Base-by-base conservation (phyloP, 148 eudicot species). In the Cornus suecica region DNA sequence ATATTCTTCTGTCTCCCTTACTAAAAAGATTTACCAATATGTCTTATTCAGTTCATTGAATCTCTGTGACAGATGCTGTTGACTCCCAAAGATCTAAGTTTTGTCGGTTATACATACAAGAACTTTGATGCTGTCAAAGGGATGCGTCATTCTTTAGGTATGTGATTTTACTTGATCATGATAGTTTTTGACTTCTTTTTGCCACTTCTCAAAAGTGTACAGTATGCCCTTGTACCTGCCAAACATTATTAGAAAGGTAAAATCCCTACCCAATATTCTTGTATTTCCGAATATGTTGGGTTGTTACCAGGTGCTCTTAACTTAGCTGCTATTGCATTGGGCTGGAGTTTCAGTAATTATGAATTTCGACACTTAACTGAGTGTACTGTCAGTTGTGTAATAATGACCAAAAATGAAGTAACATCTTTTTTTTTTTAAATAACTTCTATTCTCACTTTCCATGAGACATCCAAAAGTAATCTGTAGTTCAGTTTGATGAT, bases 91-190 rank as follows among this genome's bases (percentile, higher is more conserved):
- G 93, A 90, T 66, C 75, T 90, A 68, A 87, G 83, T 74, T 90
- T 90, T 72, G 87, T 87, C 70, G 93, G 93, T 20, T 90, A 87
- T 65, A 89, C 90, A 25, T 89, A 86, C 85, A 84, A 88, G 74
- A 86, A 82, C 61, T 89, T 89, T 75, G 90, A 84, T 52, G 84
- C 86, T 34, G 79, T 89, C 69, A 87, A 84, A 81, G 83, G 83
- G 48, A 31, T 58, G 51, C 82, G 70, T 7, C 75, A 76, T 62
- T 71, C 69, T 66, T 65, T 65, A 18, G 87, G 87, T 88, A 79
- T n/a, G 78, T 73, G n/a, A 60, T 70, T 63, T 74, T 30, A 16
- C 8, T 72, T 63, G 42, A 56, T 16, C 24, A 62, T 18, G 32
- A 32, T 48, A 16, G 9, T 26, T 65, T 26, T 62, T 22, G 62